Percentiles rank a stretch among this genome's conserved stretches.
These are phyloP conservation scores for Orychophragmus violaceus DNA, from an alignment of 345 rosid species.

Conservation along the genomic window DNA sequence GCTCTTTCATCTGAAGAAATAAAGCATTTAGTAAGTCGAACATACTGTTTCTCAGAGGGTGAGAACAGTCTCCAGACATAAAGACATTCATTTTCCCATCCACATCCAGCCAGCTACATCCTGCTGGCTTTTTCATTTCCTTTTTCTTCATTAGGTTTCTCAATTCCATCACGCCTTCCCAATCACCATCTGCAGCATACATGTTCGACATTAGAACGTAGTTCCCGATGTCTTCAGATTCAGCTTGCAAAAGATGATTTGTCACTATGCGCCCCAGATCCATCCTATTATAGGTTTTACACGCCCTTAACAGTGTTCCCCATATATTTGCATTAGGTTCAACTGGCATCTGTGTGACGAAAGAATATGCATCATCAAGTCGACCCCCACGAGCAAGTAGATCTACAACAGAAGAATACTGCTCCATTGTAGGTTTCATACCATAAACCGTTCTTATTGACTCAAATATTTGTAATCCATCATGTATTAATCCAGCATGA, in stretches of 20 bases:
- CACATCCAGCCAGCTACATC: constrained; percentile 91
- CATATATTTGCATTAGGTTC: constrained; percentile 65
- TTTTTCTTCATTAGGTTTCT: constrained; percentile 63
- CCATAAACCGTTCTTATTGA: constrained; percentile 45
- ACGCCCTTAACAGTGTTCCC: constrained; percentile 77
- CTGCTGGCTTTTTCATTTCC: constrained; percentile 72
- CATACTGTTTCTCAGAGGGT: constrained; percentile 47
- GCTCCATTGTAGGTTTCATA: constrained; percentile 65
- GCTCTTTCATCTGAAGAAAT: constrained; percentile 56
- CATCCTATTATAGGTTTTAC: constrained; percentile 54
- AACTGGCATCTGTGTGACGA: constrained; percentile 51
- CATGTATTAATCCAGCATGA: constrained; percentile 70
- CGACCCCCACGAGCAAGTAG: constrained; percentile 83
- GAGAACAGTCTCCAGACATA: constrained; percentile 68
- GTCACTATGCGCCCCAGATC: constrained; percentile 58
- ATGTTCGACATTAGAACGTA: constrained; percentile 75
- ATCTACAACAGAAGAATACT: constrained; percentile 72
- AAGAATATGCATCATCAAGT: constrained; percentile 62
- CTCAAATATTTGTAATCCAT: constrained; percentile 58
- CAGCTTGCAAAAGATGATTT: constrained; percentile 52
- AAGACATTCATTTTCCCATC: constrained; percentile 50
- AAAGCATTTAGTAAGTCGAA: constrained; percentile 38
- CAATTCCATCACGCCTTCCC: constrained; percentile 70
- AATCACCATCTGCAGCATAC: constrained; percentile 74
- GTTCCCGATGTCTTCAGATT: constrained; percentile 52